Base-by-base conservation (phyloP, 805 yeast species). In the Hanseniaspora valbyensis region DNA sequence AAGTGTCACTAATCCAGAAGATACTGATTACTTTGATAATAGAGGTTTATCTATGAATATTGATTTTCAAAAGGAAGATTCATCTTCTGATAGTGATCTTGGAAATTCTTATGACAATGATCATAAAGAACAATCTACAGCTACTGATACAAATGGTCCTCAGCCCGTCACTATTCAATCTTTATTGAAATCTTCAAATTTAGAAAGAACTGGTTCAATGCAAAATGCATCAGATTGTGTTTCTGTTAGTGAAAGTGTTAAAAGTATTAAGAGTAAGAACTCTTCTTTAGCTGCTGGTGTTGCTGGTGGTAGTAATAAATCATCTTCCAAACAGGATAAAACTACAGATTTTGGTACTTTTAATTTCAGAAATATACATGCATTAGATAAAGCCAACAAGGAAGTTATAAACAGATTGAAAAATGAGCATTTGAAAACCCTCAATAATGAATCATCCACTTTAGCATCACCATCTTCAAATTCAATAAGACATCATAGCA, bases 381-480 rank as follows among this genome's bases (percentile, higher is more conserved):
- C 92, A 5, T 72, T 94, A 51, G 97, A 92, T 58, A 84, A 83
- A 58, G 96, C 95, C 8, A 92, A 92, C 61, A 87, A 86, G 60
- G 96, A 89, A 66, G 89, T 84, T 13, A 87, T 92, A 55, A 84
- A 85, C 59, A 70, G 95, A 55, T 74, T 92, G 61, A 84, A 88
- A 59, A 81, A 73, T 28, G 97, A 90, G 62, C 95, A 86, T 63
- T 56, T 81, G 55, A 64, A 64, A 36, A 67, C 22, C 16, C 13
- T 13, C 7, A 64, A n/a, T 54, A 48, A 21, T 56, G 57, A 2
- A 55, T n/a, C n/a, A n/a, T 69, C 52, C 54, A 63, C 29, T 52
- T 67, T 72, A 0, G 66, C 73, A 4, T 64, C 28, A 10, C n/a
- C n/a, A n/a, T n/a, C n/a, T n/a, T n/a, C n/a, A n/a, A n/a, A n/a